Evolutionary conservation across 1,284 basidiomycete species (phyloP).

Genomic region (Rhodofomes roseus): DNA sequence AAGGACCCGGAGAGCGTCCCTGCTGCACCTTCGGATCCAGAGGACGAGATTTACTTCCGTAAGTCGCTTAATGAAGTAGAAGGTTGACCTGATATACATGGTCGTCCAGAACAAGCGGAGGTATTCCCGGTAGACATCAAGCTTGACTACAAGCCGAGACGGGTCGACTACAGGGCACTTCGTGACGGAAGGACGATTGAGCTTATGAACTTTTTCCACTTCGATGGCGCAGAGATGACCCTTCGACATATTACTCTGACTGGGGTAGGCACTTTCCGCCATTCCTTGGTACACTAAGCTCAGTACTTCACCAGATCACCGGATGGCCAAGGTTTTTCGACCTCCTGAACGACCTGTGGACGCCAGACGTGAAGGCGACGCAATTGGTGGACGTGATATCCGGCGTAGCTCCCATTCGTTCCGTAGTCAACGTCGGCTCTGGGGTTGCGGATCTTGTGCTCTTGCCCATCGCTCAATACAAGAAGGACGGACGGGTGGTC

Average conservation of each 20-base stretch:
- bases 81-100: not conserved
- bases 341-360: conserved; percentile 95
- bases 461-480: conserved; percentile 95
- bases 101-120: conserved; percentile 72
- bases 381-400: conserved; percentile 97
- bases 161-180: conserved; percentile 92
- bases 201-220: conserved; percentile 99
- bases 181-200: conserved; percentile 92
- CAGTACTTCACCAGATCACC: conserved; percentile 56
- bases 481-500: conserved; percentile 92
- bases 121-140: conserved; percentile 90
- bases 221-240: conserved; percentile 98
- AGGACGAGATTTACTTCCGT: conserved; percentile 75
- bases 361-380: conserved; percentile 97
- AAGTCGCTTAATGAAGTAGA: conserved; percentile 20
- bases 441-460: conserved; percentile 95
- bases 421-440: conserved; percentile 93
- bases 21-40: conserved; percentile 28
- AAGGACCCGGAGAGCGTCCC: conserved; percentile 52
- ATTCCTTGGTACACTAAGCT: not conserved
- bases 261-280: conserved; percentile 58
- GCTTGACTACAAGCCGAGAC: conserved; percentile 97
- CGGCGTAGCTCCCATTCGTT: conserved; percentile 94
- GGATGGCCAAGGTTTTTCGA: conserved; percentile 89
- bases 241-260: conserved; percentile 88